Evolutionary conservation across 495 filamentous ascomycete species (phyloP).

Genomic region (Podospora pseudopauciseta): DNA sequence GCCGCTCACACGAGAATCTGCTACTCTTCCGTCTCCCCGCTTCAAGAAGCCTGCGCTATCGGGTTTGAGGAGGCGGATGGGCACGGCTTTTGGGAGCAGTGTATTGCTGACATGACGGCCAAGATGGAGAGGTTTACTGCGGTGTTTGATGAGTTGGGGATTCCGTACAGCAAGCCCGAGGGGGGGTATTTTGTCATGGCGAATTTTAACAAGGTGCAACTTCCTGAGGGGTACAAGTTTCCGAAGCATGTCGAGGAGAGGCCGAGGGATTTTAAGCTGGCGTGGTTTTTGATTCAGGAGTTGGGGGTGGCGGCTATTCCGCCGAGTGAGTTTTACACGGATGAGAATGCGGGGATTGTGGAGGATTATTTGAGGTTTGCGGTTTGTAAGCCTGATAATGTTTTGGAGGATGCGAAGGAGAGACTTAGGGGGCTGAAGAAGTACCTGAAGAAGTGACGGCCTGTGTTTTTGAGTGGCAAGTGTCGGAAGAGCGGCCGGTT

Average conservation of each 20-base stretch:
- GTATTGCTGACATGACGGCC: slow-evolving; percentile 77
- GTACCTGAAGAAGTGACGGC: slow-evolving; percentile 51
- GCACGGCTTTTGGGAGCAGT: slow-evolving; percentile 83
- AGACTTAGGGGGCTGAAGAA: slow-evolving; percentile 80
- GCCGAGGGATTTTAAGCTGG: slow-evolving; percentile 87
- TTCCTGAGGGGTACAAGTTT: slow-evolving; percentile 80
- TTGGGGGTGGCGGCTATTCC: slow-evolving; percentile 94
- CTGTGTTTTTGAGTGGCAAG: not conserved
- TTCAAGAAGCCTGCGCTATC: slow-evolving; percentile 94
- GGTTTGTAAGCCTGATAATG: slow-evolving; percentile 91
- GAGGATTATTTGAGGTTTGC: slow-evolving; percentile 94
- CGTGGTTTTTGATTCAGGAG: slow-evolving; percentile 96
- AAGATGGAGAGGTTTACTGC: slow-evolving; percentile 86
- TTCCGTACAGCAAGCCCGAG: slow-evolving; percentile 90
- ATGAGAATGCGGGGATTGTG: slow-evolving; percentile 72
- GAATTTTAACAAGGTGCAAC: slow-evolving; percentile 78
- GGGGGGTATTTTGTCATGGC: slow-evolving; percentile 96
- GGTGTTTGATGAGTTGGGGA: slow-evolving; percentile 81
- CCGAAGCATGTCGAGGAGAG: slow-evolving; percentile 80
- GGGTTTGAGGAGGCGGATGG: slow-evolving; percentile 88
- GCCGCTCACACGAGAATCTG: slow-evolving; percentile 95
- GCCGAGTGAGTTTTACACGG: slow-evolving; percentile 93
- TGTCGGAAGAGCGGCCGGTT: no score
- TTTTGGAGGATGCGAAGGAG: slow-evolving; percentile 87
- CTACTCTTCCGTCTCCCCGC: slow-evolving; percentile 86